Base-by-base conservation (phyloP, 495 filamentous ascomycete species). In the Aspergillus bridgeri region DNA sequence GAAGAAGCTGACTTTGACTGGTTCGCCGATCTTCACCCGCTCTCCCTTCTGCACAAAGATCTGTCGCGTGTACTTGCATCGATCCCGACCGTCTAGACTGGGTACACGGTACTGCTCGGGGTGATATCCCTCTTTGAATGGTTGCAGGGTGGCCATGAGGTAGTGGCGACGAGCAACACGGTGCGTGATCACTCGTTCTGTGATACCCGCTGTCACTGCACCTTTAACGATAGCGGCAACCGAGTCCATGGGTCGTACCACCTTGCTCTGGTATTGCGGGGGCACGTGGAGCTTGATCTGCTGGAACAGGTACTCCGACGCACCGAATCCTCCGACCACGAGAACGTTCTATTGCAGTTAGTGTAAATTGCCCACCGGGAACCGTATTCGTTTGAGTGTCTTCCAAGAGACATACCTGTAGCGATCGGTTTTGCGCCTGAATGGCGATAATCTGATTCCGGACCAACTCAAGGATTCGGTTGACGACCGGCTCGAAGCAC, bases 1-100 rank as follows among this genome's bases (percentile, higher is more conserved):
- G 86, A 98, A 98, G 75, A 98, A 98, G 52, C 89, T 93, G 24
- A 98, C 95, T 77, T 98, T 98, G 72, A 98, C 94, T 7, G 95
- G 94, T 75, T 98, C 94, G 58, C 94, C 94, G 67, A 96, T 98
- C 86, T 96, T 97, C 70, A 98, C 92, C 67, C 94, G 85, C 73
- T 98, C 94, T 18, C 95, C 95, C 79, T 98, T 98, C 67, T 97
- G 94, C 62, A 98, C 94, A 65, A 98, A 98, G 59, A 98, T 97
- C 68, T 98, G 95, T 45, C 94, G 81, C 6, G 94, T 98, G 69
- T 97, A 98, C 79, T 98, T 98, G 86, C 94, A 98, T 51, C 94
- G 84, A 70, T 98, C 94, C 67, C 96, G 96, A 56, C 94, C 94
- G 63, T 98, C 94, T 55, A 98, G 82, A 61, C 89, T 94, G 20